Conservation (phyloP, 257 asterid genomes). For the Solanum ossicruentum region DNA sequence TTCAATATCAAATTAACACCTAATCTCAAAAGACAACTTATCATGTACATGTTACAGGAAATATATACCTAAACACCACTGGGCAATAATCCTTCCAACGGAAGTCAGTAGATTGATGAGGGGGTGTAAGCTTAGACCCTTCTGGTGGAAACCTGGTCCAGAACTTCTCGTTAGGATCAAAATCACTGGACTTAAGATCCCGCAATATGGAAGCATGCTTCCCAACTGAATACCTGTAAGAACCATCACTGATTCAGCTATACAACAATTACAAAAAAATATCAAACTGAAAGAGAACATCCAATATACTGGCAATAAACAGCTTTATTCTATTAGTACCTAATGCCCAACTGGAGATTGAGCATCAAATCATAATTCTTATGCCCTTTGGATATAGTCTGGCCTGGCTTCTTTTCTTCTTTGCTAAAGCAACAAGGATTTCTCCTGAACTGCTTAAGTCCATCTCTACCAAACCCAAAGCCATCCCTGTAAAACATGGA, state of each 20-base stretch:
- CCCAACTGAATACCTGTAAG: constrained; percentile 45
- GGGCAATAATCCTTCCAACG: constrained; percentile 81
- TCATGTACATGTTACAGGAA: background rate
- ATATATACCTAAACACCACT: constrained; percentile 47
- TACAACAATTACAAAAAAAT: background rate
- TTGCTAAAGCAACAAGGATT: constrained; percentile 48
- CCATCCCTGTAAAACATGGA: constrained; percentile 57
- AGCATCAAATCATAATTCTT: constrained; percentile 93
- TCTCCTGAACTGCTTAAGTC: constrained; percentile 56
- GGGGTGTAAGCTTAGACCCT: constrained; percentile 61
- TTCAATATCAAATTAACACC: background rate
- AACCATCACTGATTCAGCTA: background rate
- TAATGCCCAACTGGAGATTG: constrained; percentile 91
- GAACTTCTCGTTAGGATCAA: constrained; percentile 56
- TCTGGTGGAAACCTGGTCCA: constrained; percentile 52
- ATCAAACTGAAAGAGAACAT: background rate
- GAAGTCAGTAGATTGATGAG: constrained; percentile 54
- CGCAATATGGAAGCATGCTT: constrained; percentile 35
- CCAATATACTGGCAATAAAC: background rate
- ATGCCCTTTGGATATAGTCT: constrained; percentile 81
- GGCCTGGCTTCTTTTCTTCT: constrained; percentile 87
- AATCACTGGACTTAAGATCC: constrained; percentile 40
- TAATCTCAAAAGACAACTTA: background rate
- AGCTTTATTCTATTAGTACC: constrained; percentile 23
- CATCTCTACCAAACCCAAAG: constrained; percentile 37